Percentiles rank a stretch among this genome's conserved stretches.
These are phyloP conservation scores for Rhodamnia rubescens DNA, from an alignment of 345 rosid genomes.

Conservation along the genomic window DNA sequence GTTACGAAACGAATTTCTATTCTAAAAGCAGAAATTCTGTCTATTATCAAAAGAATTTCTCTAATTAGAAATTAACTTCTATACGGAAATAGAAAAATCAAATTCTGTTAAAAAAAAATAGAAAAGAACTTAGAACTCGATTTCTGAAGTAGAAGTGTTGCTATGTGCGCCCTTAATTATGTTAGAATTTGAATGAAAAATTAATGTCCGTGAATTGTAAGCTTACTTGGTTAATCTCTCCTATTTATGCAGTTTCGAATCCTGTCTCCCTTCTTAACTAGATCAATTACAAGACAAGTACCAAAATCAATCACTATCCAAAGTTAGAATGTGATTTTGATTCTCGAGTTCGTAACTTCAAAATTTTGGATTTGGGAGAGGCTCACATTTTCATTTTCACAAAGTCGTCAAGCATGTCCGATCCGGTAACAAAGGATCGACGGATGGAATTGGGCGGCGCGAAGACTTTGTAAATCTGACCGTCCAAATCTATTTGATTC, in stretches of 20 bases:
- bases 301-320: not conserved
- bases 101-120: too few relatives aligned
- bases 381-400: not conserved
- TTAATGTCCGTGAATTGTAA: not conserved
- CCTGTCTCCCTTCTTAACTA: accelerated
- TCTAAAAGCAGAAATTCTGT: too few relatives aligned
- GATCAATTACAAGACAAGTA: not conserved
- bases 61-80: too few relatives aligned
- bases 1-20: too few relatives aligned
- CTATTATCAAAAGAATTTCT: too few relatives aligned
- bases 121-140: too few relatives aligned
- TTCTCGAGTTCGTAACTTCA: not conserved
- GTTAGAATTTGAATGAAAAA: not conserved
- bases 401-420: too few relatives aligned
- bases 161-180: too few relatives aligned
- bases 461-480: not conserved
- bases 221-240: not conserved
- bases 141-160: too few relatives aligned
- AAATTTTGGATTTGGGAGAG: not conserved
- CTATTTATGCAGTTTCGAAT: not conserved
- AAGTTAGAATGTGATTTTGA: not conserved
- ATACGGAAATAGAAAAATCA: too few relatives aligned
- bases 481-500: not conserved
- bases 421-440: not conserved
- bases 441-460: not conserved